A percentile compares a stretch with the other conserved stretches of the same genome.
phyloP scores from a whole-genome alignment of 495 filamentous ascomycete species.

The Aspergillus sclerotiicarbonarius region DNA sequence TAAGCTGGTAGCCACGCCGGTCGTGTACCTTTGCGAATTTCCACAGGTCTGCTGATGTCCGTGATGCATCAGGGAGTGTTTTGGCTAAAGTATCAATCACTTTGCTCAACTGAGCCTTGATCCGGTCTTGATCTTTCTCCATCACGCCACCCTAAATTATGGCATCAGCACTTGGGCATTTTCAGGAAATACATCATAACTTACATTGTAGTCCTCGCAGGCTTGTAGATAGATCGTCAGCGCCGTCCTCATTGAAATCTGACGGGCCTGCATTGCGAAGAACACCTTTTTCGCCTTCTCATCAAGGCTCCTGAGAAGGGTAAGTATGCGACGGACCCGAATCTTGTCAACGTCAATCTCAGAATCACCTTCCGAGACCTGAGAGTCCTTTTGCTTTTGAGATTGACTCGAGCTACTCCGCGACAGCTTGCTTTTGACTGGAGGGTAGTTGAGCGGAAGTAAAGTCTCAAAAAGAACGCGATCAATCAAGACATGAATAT shows the following conservation, averaged over 20 bases:
- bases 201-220: constrained; percentile 79
- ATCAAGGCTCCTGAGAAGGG: constrained; percentile 77
- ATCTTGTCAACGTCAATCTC: constrained; percentile 77
- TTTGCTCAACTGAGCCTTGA: constrained; percentile 63
- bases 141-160: constrained; percentile 69
- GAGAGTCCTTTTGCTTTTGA: constrained; percentile 55
- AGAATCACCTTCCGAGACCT: constrained; percentile 42
- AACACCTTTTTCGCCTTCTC: constrained; percentile 79
- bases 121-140: constrained; percentile 65
- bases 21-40: constrained; percentile 93
- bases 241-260: constrained; percentile 65
- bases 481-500: constrained; percentile 81
- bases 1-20: constrained; percentile 83
- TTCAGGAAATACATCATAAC: constrained; percentile 11
- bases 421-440: constrained; percentile 65
- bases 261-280: constrained; percentile 78
- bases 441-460: constrained; percentile 81
- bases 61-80: constrained; percentile 68
- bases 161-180: background rate
- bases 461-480: constrained; percentile 83
- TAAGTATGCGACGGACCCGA: constrained; percentile 78
- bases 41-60: constrained; percentile 69
- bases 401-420: constrained; percentile 60
- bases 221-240: constrained; percentile 69
- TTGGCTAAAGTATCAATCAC: constrained; percentile 68